Conservation (phyloP, 2,329 filamentous ascomycete genomes). For the Zymoseptoria ardabiliae region DNA sequence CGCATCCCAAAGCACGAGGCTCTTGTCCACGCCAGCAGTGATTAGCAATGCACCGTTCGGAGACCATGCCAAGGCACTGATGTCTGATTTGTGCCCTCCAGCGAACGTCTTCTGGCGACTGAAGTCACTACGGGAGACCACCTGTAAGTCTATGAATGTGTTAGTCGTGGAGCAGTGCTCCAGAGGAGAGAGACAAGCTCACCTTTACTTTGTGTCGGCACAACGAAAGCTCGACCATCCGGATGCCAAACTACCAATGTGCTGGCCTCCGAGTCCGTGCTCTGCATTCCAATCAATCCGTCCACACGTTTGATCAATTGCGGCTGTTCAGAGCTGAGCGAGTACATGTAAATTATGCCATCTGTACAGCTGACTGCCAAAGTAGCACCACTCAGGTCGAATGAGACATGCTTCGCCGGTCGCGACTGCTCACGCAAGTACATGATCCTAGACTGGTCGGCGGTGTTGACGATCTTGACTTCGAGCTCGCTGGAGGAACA, state of each 20-base stretch:
- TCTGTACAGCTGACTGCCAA: conserved; percentile 80
- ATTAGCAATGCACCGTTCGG: conserved; percentile 86
- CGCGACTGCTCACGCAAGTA: conserved; percentile 73
- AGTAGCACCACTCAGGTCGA: conserved; percentile 70
- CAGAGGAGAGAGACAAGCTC: background rate
- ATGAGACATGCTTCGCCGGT: conserved; percentile 84
- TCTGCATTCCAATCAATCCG: conserved; percentile 71
- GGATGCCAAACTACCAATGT: conserved; percentile 83
- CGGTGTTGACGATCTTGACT: conserved; percentile 78
- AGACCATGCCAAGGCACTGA: conserved; percentile 87
- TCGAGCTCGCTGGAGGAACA: conserved; percentile 58
- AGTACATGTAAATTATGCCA: conserved; percentile 85
- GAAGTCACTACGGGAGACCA: conserved; percentile 86
- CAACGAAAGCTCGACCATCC: conserved; percentile 83
- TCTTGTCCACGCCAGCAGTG: conserved; percentile 51
- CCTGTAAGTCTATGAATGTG: conserved; percentile 56
- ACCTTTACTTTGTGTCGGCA: conserved; percentile 65
- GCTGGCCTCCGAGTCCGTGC: conserved; percentile 68
- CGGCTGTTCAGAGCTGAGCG: conserved; percentile 67
- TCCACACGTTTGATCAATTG: conserved; percentile 77
- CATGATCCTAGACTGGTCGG: conserved; percentile 68
- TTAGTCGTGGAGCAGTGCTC: background rate
- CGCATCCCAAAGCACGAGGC: conserved; percentile 78
- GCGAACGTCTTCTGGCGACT: conserved; percentile 74
- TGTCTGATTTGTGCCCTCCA: conserved; percentile 71